Evolutionary conservation across 2,329 filamentous ascomycete genomes (phyloP), one percentile per base, ranked within the genome.

Genomic region (Aspergillus thermomutatus): DNA sequence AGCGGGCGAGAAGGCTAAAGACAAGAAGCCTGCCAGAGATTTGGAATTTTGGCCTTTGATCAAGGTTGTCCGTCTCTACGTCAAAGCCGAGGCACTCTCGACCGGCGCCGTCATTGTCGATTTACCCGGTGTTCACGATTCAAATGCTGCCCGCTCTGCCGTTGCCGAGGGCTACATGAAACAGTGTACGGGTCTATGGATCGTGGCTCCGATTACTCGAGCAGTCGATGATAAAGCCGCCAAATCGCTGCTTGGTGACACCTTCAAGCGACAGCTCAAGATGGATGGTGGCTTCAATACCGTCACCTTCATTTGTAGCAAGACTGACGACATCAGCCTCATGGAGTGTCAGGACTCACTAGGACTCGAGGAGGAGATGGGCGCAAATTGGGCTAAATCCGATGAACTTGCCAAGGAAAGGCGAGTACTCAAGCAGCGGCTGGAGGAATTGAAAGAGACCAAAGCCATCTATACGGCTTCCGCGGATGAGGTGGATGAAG

Each of bases 221-320:
- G 82, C 82, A 1, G 82, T 87, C 1, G 82, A 86, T 58, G 82
- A 86, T 60, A 84, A 85, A 64, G 78, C 80, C 2, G 83, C 84
- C 0, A 82, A 83, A 55, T 78, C 75, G 0, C 71, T 87, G 1
- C 72, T 87, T 7, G 83, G 83, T 0, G 76, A 83, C 19, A 77
- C 78, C 0, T 86, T 86, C 72, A 83, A 81, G 63, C 75, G 80
- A 0, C 85, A 87, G 61, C 71, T 87, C 3, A 82, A 85, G 55
- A 82, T 82, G 62, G 85, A 87, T 56, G 81, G 82, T 1, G 77
- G 74, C 0, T 83, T 83, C 53, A 77, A 72, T 6, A 75, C 72
- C 1, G 75, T 87, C 2, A 85, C 82, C 0, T 87, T 87, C 57
- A 82, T 88, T 14, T 87, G 84, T 64, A 81, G 78, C 17, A 87